These are phyloP conservation scores for Pleurotus salmoneostramineus DNA, from an alignment of 768 basidiomycete species.

Conservation along the genomic window DNA sequence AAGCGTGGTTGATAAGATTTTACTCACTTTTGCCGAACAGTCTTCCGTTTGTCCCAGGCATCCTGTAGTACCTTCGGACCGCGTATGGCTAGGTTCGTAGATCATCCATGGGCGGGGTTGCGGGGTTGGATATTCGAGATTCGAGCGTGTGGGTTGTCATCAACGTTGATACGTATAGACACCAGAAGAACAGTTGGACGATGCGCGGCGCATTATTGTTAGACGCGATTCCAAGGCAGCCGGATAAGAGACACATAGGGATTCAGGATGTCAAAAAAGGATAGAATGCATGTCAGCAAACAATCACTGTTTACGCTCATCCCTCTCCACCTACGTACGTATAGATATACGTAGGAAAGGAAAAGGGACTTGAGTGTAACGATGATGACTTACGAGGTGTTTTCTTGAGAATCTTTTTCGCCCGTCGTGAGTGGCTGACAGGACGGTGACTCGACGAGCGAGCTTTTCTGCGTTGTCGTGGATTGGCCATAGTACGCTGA, in stretches of 20 bases:
- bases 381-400: conserved; percentile 53
- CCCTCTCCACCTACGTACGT: no score
- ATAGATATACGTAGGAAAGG: neutral
- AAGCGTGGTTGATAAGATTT: no score
- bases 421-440: conserved; percentile 69
- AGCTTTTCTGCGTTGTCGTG: conserved; percentile 85
- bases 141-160: no score
- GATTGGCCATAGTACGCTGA: conserved; percentile 73
- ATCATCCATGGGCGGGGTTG: neutral
- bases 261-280: no score
- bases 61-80: conserved; percentile 80
- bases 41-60: conserved; percentile 85
- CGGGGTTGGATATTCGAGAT: no score
- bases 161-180: no score
- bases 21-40: conserved; percentile 87
- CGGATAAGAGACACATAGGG: neutral
- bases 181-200: no score
- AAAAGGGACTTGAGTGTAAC: no score
- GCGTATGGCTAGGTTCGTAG: conserved; percentile 53
- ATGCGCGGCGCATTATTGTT: neutral
- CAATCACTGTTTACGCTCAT: no score
- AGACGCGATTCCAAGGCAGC: neutral
- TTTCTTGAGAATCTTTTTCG: conserved; percentile 76
- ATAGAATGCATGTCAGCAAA: no score
- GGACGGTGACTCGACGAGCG: conserved; percentile 73